These are phyloP conservation scores for Serendipita sp. DNA, from an alignment of 768 basidiomycete genomes.

Conservation along the genomic window DNA sequence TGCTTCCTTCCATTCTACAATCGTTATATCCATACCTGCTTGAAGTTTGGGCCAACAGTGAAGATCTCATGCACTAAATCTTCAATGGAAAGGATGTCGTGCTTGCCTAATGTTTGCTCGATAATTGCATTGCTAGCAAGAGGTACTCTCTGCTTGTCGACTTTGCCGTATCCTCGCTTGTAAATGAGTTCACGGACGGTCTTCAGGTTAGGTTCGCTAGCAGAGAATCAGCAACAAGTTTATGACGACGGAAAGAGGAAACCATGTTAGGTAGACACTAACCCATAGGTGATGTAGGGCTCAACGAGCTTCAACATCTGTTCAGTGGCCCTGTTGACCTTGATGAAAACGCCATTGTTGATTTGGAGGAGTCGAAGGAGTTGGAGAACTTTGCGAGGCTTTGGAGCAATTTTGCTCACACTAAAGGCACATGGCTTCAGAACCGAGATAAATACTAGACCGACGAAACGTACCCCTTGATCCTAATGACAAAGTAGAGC, in stretches of 20 bases:
- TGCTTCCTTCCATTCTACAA: background rate
- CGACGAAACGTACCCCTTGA: slow-evolving; percentile 72
- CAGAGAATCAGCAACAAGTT: background rate
- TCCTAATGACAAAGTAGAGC: slow-evolving; percentile 94
- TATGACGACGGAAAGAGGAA: background rate
- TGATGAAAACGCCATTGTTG: slow-evolving; percentile 98
- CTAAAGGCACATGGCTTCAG: slow-evolving; percentile 24
- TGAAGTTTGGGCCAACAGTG: slow-evolving; percentile 96
- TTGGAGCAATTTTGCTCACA: slow-evolving; percentile 99
- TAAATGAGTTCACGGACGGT: slow-evolving; percentile 93
- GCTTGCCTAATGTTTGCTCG: slow-evolving; percentile 78
- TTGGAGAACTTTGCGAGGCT: slow-evolving; percentile 98
- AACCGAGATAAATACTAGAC: background rate
- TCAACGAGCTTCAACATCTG: slow-evolving; percentile 98
- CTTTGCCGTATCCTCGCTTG: slow-evolving; percentile 99
- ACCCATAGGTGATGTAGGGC: slow-evolving; percentile 97
- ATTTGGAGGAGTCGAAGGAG: slow-evolving; percentile 97
- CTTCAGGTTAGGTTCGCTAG: slow-evolving; percentile 89
- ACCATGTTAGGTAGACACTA: slow-evolving; percentile 16
- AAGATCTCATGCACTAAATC: slow-evolving; percentile 95
- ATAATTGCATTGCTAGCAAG: slow-evolving; percentile 87
- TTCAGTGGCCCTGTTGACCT: slow-evolving; percentile 87
- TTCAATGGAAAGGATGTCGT: slow-evolving; percentile 91
- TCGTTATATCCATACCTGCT: slow-evolving; percentile 45
- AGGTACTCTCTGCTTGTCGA: slow-evolving; percentile 93